Conservation (phyloP, 2,329 filamentous ascomycete genomes). For the Fonsecaea nubica region DNA sequence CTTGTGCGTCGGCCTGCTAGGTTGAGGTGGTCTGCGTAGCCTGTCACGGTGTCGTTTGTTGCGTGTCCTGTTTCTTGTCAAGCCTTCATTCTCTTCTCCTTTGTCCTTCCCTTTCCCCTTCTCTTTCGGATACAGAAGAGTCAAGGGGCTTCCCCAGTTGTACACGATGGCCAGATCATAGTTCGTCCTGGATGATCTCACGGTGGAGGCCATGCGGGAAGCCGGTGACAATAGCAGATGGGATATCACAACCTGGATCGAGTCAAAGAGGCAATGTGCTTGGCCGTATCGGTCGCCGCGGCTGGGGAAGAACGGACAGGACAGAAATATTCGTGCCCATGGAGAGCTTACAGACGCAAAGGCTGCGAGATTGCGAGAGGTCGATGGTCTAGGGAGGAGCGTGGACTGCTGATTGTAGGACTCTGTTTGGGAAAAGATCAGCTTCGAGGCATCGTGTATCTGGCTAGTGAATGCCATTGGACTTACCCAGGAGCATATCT, state of each 20-base stretch:
- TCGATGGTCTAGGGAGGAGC: slow-evolving; percentile 25
- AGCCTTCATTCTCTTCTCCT: not conserved
- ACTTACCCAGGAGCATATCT: slow-evolving; percentile 40
- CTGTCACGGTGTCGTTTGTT: slow-evolving; percentile 24
- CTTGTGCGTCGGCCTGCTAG: slow-evolving; percentile 28
- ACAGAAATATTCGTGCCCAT: slow-evolving; percentile 37
- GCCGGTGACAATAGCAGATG: slow-evolving; percentile 42
- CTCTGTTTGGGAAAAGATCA: slow-evolving; percentile 23
- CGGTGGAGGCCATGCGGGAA: slow-evolving; percentile 28
- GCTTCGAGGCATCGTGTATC: not conserved
- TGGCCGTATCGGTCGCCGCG: slow-evolving; percentile 24
- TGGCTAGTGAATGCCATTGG: too few relatives aligned
- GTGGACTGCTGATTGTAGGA: slow-evolving; percentile 27
- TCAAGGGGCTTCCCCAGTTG: slow-evolving; percentile 39
- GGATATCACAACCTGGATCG: slow-evolving; percentile 44
- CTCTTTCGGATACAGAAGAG: slow-evolving; percentile 39
- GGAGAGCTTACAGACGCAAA: slow-evolving; percentile 32
- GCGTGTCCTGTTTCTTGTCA: not conserved
- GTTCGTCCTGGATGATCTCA: slow-evolving; percentile 32
- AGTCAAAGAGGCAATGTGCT: slow-evolving; percentile 35
- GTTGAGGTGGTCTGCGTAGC: not conserved
- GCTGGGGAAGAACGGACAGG: slow-evolving; percentile 29
- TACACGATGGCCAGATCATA: slow-evolving; percentile 41
- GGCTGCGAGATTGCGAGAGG: slow-evolving; percentile 36
- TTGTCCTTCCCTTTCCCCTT: not conserved